phyloP scores from a whole-genome alignment of 106 monocot genomes.

The Posidonia australis region DNA sequence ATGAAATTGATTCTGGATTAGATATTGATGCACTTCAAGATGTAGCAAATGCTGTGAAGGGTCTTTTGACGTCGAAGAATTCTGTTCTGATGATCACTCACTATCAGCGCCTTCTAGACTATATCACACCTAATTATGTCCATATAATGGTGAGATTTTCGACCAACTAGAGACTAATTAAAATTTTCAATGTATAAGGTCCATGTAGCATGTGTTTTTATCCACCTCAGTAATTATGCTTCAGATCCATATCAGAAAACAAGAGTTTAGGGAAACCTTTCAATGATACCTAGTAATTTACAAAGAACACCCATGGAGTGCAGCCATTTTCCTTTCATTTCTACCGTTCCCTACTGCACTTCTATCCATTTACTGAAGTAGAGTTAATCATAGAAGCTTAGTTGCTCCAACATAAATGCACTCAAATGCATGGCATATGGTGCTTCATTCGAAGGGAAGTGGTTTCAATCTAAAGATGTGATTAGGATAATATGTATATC shows the following conservation, averaged over 20 bases:
- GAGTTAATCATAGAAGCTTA: too few species aligned
- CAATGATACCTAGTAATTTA: not conserved
- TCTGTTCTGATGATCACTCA: constrained; percentile 93
- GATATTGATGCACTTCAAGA: constrained; percentile 98
- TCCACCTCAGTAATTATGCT: not conserved
- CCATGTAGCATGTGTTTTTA: not conserved
- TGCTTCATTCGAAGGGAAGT: too few species aligned
- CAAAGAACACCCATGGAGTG: not conserved
- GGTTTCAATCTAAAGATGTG: too few species aligned
- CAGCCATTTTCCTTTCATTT: not conserved
- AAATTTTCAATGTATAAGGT: not conserved
- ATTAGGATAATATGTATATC: too few species aligned
- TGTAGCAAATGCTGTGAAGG: constrained; percentile 82
- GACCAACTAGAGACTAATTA: not conserved
- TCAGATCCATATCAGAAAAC: not conserved
- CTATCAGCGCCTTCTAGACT: constrained; percentile 79
- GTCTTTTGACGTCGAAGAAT: constrained; percentile 57
- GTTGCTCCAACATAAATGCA: too few species aligned
- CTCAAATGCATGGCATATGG: too few species aligned
- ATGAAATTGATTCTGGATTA: constrained; percentile 95
- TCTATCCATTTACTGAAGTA: not conserved
- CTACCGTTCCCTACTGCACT: not conserved
- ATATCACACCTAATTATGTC: constrained; percentile 55
- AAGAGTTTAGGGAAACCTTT: too few species aligned
- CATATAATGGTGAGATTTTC: constrained; percentile 79